Conservation (phyloP, 2,329 filamentous ascomycete species). For the Aspergillus sp. region DNA sequence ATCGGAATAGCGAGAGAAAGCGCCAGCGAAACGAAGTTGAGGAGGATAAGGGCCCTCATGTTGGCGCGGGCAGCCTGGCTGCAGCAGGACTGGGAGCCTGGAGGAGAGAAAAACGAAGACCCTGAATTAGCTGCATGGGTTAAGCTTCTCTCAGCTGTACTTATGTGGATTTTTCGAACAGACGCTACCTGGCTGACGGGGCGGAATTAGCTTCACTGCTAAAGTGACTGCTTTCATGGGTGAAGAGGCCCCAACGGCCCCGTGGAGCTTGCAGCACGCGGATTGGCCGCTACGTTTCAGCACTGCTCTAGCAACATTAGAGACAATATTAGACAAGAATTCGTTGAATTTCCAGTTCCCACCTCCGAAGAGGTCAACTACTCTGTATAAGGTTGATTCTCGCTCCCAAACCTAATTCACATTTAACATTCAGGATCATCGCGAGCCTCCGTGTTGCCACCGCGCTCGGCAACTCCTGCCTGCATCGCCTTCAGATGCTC, state of each 20-base stretch:
- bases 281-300: neutral
- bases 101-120: neutral
- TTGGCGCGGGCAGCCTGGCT: neutral
- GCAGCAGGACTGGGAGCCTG: neutral
- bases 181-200: no score
- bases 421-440: neutral
- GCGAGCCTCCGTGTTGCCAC: neutral
- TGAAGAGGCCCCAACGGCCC: neutral
- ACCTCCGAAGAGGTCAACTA: no score
- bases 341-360: no score
- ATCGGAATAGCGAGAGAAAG: constrained; percentile 3
- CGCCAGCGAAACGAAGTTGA: neutral
- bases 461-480: constrained; percentile 24
- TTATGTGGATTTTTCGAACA: neutral
- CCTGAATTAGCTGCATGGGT: neutral
- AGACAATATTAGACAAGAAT: neutral
- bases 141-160: neutral
- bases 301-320: neutral
- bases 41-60: neutral
- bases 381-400: no score
- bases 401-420: neutral
- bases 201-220: no score
- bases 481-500: constrained; percentile 47
- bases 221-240: neutral
- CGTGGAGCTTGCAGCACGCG: neutral